These are phyloP conservation scores for Daldinia loculata DNA, from an alignment of 495 filamentous ascomycete genomes.

Conservation along the genomic window DNA sequence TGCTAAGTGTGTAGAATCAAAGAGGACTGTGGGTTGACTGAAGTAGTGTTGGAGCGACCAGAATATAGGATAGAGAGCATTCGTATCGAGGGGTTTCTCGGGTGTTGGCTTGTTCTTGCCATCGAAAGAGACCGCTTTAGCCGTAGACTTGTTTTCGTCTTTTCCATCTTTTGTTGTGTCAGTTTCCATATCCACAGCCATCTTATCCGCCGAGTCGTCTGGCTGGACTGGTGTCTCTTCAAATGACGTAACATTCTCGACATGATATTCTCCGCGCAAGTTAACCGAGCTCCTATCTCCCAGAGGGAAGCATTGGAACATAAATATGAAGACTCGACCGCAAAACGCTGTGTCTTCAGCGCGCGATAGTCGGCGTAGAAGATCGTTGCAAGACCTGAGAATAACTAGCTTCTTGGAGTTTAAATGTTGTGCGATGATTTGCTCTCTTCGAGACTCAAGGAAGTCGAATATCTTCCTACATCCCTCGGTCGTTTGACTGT, in stretches of 20 bases:
- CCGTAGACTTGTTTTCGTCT: conserved; percentile 50
- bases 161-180: conserved; percentile 47
- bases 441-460: conserved; percentile 88
- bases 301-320: conserved; percentile 95
- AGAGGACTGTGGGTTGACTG: conserved; percentile 85
- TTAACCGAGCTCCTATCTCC: conserved; percentile 98
- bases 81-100: conserved; percentile 64
- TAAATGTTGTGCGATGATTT: conserved; percentile 84
- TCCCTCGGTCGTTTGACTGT: conserved; percentile 91
- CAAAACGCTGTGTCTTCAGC: conserved; percentile 98
- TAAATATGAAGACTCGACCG: conserved; percentile 94
- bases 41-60: conserved; percentile 93
- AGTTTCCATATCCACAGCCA: conserved; percentile 61
- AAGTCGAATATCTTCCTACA: conserved; percentile 93
- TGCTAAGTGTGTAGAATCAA: conserved; percentile 72
- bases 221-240: conserved; percentile 65
- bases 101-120: conserved; percentile 50
- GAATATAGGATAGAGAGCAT: conserved; percentile 88
- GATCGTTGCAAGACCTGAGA: conserved; percentile 91
- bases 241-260: conserved; percentile 91
- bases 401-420: conserved; percentile 87
- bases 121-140: conserved; percentile 64
- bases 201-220: conserved; percentile 67
- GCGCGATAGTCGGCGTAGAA: conserved; percentile 87
- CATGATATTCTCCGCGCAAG: conserved; percentile 92